A percentile compares a stretch with the other conserved stretches of the same genome.
Evolutionary conservation across 345 rosid species (phyloP).

Genomic region (Linum usitatissimum): DNA sequence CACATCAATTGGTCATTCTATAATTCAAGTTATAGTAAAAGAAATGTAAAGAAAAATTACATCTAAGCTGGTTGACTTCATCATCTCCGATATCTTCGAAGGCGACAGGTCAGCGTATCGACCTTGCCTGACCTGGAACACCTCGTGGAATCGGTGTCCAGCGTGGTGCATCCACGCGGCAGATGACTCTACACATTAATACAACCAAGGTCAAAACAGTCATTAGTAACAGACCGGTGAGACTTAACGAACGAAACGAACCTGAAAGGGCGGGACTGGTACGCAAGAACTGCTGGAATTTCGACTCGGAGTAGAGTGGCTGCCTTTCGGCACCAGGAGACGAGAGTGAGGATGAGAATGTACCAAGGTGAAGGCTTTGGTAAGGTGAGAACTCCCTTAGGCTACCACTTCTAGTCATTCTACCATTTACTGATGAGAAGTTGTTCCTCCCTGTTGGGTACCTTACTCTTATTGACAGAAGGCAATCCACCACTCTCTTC

Average conservation of each 20-base stretch:
- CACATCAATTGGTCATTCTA: background rate
- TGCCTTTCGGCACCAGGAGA: constrained; percentile 39
- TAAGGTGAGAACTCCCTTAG: constrained; percentile 24
- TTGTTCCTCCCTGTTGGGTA: constrained; percentile 18
- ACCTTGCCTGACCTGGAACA: constrained; percentile 82
- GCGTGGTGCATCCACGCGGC: constrained; percentile 42
- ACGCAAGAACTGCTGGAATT: constrained; percentile 37
- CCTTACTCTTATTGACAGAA: constrained; percentile 29
- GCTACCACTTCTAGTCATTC: constrained; percentile 17
- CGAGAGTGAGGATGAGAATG: background rate
- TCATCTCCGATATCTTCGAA: constrained; percentile 75
- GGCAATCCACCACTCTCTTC: constrained; percentile 42
- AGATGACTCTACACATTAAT: constrained; percentile 32
- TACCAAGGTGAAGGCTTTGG: background rate
- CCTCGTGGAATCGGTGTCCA: constrained; percentile 83
- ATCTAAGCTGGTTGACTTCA: constrained; percentile 74
- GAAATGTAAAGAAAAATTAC: constrained; percentile 23
- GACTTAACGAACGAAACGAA: constrained; percentile 1
- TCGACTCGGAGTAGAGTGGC: constrained; percentile 34
- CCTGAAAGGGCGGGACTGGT: constrained; percentile 36
- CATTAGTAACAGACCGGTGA: background rate
- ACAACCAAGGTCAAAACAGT: background rate
- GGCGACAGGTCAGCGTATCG: constrained; percentile 66
- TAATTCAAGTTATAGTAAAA: background rate
- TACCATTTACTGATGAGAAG: background rate